phyloP scores from a whole-genome alignment of 2,329 filamentous ascomycete species.

The Cylindrodendrum hubeiense region DNA sequence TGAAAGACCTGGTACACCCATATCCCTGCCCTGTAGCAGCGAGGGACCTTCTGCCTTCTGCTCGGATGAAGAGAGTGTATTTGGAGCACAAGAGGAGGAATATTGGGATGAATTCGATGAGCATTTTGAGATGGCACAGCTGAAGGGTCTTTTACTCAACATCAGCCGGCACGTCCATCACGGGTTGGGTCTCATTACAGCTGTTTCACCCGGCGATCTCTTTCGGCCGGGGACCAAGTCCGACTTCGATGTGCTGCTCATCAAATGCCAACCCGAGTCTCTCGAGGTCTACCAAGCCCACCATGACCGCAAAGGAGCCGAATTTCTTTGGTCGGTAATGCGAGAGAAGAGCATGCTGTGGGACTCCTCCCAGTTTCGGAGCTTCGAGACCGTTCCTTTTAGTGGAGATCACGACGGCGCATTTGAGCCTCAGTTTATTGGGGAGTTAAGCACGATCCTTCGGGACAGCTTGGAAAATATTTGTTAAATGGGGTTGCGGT shows the following conservation, averaged over 20 bases:
- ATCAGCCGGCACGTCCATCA: constrained; percentile 39
- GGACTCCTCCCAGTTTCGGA: constrained; percentile 34
- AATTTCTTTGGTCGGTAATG: constrained; percentile 33
- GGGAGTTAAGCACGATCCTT: constrained; percentile 37
- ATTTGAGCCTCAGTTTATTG: constrained; percentile 35
- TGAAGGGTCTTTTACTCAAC: constrained; percentile 30
- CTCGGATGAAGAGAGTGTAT: constrained; percentile 28
- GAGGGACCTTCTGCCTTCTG: constrained; percentile 22
- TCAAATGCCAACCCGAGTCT: constrained; percentile 34
- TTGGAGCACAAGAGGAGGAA: constrained; percentile 8
- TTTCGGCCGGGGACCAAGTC: constrained; percentile 26
- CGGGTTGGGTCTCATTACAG: constrained; percentile 35
- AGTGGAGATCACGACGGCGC: constrained; percentile 40
- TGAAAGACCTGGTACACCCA: constrained; percentile 14
- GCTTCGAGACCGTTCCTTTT: constrained; percentile 36
- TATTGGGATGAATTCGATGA: constrained; percentile 19
- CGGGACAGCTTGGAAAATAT: constrained; percentile 29
- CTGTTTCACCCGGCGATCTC: constrained; percentile 36
- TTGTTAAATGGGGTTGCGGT: constrained; percentile 12
- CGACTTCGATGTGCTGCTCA: constrained; percentile 37
- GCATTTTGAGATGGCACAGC: constrained; percentile 2
- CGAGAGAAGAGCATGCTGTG: constrained; percentile 37
- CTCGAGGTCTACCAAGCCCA: constrained; percentile 1
- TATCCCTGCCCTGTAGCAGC: constrained; percentile 26
- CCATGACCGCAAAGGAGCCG: constrained; percentile 11